Evolutionary conservation across 129 eudicot species (phyloP).

Genomic region (Lactuca saligna): DNA sequence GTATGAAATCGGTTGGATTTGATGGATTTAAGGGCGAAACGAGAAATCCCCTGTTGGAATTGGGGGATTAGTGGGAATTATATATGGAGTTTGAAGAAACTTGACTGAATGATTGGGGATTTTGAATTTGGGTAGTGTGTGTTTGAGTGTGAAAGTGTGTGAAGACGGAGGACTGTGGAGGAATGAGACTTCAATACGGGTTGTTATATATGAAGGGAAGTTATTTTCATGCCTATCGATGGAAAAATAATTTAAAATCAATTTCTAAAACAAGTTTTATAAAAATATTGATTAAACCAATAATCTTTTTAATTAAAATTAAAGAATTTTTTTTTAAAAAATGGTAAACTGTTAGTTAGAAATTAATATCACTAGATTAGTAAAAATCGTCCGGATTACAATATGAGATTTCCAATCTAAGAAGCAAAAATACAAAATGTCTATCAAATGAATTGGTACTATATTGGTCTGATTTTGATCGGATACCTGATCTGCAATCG

Average conservation of each 20-base stretch:
- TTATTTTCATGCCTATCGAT: neutral
- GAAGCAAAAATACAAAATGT: no score
- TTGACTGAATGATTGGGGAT: slow-evolving; percentile 11
- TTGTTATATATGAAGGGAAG: slow-evolving; percentile 18
- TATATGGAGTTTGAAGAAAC: slow-evolving; percentile 17
- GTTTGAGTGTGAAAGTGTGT: slow-evolving; percentile 24
- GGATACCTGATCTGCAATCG: no score
- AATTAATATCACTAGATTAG: no score
- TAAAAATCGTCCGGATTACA: no score
- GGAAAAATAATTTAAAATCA: neutral
- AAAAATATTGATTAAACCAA: no score
- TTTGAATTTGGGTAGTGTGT: slow-evolving; percentile 1
- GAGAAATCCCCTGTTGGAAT: slow-evolving; percentile 3
- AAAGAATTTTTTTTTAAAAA: no score
- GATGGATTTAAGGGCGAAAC: neutral
- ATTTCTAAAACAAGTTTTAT: neutral
- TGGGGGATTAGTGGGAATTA: neutral
- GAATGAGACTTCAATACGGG: neutral
- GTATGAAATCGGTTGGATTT: neutral
- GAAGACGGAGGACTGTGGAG: slow-evolving; percentile 20
- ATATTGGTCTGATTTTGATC: no score
- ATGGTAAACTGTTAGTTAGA: no score
- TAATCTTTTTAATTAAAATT: no score
- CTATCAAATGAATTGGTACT: no score
- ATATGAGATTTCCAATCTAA: no score